Base-by-base conservation (phyloP, 2,329 filamentous ascomycete species). In the Cryphonectria carpinicola region DNA sequence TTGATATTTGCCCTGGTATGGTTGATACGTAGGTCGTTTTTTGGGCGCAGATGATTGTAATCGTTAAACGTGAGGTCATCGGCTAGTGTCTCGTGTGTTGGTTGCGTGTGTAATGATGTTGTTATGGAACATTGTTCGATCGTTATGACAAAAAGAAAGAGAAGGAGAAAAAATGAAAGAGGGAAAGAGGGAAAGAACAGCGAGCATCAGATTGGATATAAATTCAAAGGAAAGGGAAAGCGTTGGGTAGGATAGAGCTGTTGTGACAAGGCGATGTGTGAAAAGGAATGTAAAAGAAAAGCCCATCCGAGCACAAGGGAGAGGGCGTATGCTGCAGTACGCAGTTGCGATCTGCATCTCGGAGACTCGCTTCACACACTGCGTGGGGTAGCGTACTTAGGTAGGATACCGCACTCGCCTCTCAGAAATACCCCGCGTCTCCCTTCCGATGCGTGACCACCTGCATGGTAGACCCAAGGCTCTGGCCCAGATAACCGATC, bases 401-500 rank as follows among this genome's bases (percentile, higher is more conserved):
- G 25, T n/a, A 49, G 46, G 3, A 32, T 49, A 7, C 2, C 46
- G 6, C 25, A 54, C 43, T 60, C 17, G 37, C 8, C 28, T 28
- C 13, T 74, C 73, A 78, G 58, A 73, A 73, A 70, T 77, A 80
- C 28, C 73, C 70, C 74, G 78, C 75, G 17, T 79, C 77, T 7
- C 78, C 77, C 68, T 79, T 81, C 71, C 79, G 77, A 67, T 82
- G 78, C 65, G 78, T 80, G 68, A 84, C 77, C 28, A 82, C 77
- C 64, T 85, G 82, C 39, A 84, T 77, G 1, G 82, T 83, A 14
- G 81, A 80, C 13, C 80, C 80, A 52, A 86, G 77, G 14, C 78
- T 82, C 66, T 83, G 81, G 46, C 81, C 81, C 39, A 86, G 77
- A 70, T 85, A 84, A 56, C 79, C 80, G 70, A 84, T 80, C 80